Conservation (phyloP, 495 filamentous ascomycete genomes). For the Talaromyces trachyspermus region DNA sequence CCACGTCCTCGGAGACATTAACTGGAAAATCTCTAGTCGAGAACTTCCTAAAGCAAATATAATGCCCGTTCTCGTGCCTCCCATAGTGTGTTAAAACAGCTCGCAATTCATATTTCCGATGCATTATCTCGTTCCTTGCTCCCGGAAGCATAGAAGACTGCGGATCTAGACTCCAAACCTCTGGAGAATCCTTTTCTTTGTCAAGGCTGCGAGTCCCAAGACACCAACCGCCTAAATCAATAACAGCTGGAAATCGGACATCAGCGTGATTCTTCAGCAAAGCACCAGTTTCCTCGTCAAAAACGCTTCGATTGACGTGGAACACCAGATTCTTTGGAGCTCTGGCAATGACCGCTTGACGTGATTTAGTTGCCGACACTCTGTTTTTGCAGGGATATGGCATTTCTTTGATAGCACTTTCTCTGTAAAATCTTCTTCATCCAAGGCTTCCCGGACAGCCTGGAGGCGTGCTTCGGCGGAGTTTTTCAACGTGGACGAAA, state of each 20-base stretch:
- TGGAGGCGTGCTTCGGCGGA: constrained; percentile 45
- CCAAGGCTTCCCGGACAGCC: constrained; percentile 59
- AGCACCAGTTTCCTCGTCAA: constrained; percentile 70
- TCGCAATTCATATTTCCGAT: constrained; percentile 69
- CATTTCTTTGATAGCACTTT: constrained; percentile 64
- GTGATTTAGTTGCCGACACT: constrained; percentile 71
- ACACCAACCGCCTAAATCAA: constrained; percentile 77
- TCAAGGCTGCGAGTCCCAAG: constrained; percentile 42
- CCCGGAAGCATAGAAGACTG: constrained; percentile 56
- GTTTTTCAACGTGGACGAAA: constrained; percentile 24
- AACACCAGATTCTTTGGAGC: constrained; percentile 71
- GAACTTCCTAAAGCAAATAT: constrained; percentile 79
- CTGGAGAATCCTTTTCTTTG: constrained; percentile 29
- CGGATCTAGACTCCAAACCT: constrained; percentile 63
- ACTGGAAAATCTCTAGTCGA: constrained; percentile 30
- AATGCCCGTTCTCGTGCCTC: constrained; percentile 90
- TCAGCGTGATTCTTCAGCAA: constrained; percentile 75
- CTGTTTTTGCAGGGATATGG: constrained; percentile 61
- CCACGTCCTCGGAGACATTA: constrained; percentile 30
- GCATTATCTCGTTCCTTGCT: constrained; percentile 25
- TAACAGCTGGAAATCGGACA: constrained; percentile 62
- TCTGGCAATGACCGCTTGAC: constrained; percentile 77
- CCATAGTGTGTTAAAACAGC: constrained; percentile 87
- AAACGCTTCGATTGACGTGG: constrained; percentile 87
- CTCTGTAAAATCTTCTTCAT: constrained; percentile 75